Evolutionary conservation across 495 filamentous ascomycete species (phyloP), one percentile per base, ranked within the genome.

Genomic region (Penicillium egyptiacum): DNA sequence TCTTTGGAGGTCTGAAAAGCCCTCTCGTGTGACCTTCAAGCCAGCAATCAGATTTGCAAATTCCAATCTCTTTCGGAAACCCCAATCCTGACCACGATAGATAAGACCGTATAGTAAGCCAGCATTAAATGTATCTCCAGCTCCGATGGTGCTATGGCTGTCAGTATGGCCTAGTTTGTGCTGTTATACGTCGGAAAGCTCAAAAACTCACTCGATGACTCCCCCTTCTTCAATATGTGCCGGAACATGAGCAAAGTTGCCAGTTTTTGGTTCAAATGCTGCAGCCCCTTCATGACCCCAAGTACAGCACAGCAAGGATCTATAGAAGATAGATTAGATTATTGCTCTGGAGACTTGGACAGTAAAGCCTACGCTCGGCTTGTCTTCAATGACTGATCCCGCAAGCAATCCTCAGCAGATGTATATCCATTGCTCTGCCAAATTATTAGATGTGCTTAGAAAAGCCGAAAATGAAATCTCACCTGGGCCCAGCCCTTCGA

Each of bases 101-200:
- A 79, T 70, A 59, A 88, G 63, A 19, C 77, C 79, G 65, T 84
- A 89, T 41, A 90, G 68, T 67, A 89, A 83, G 23, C 86, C 88
- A 8, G 87, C 87, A 57, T 88, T 83, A 60, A 91, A 90, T 2
- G 87, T 89, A 64, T 91, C 87, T 61, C 87, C 88, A 55, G 88
- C 88, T 43, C 87, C 86, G 47, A 89, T 79, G 10, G 86, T 79
- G 62, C 86, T 89, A 22, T 42, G 16, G 5, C 5, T 19, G 37
- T 76, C 40, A 70, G 67, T 43, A 17, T 50, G 31, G 28, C 16
- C 2, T 20, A 19, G 31, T 22, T 17, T 17, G 16, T 43, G 22
- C 10, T 19, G n/a, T 31, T 2, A 3, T 28, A 30, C 3, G 26
- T 30, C 26, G 16, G 11, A 23, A 39, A 53, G 54, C 48, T 55